Evolutionary conservation across 2,329 filamentous ascomycete genomes (phyloP), one percentile per base, ranked within the genome.

Genomic region (Chaetomium strumarium): DNA sequence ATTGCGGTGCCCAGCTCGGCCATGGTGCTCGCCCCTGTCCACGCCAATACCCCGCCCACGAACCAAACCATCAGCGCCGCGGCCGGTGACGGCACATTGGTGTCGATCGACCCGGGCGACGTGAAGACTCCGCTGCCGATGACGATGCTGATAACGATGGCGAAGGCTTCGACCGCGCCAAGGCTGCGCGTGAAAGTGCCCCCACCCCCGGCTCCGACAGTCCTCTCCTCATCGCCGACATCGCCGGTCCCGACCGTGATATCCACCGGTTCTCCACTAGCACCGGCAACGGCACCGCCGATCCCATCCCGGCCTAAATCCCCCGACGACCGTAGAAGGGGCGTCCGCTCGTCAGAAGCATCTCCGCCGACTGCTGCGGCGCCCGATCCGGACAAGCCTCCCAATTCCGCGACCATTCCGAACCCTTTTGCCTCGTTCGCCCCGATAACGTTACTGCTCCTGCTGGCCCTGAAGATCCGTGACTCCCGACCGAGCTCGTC

Each of bases 81-180:
- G 9, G 78, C 81, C 0, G 81, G 81, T 0, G 81, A 84, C 0
- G 80, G 79, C 2, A 84, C 80, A 58, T 84, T 83, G 14, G 76
- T 76, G 60, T 84, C 80, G 53, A 85, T 81, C 11, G 80, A 75
- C 0, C 80, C 79, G 0, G 81, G 81, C 1, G 81, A 84, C 0
- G 82, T 83, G 59, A 85, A 85, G 16, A 85, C 77, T 33, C 82
- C 81, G 48, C 78, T 81, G 8, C 82, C 82, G 44, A 85, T 83
- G 49, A 84, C 80, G 55, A 84, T 79, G 59, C 78, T 80, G 55
- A 84, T 76, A 38, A 84, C 71, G 43, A 85, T 79, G 19, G 77
- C 78, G 56, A 83, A 84, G 0, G 75, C 75, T 58, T 78, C 75
- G 29, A 72, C 51, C 10, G 74, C 64, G 24, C 73, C 75, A 5